These are phyloP conservation scores for Iberis amara DNA, from an alignment of 441 rosid species.

Conservation along the genomic window DNA sequence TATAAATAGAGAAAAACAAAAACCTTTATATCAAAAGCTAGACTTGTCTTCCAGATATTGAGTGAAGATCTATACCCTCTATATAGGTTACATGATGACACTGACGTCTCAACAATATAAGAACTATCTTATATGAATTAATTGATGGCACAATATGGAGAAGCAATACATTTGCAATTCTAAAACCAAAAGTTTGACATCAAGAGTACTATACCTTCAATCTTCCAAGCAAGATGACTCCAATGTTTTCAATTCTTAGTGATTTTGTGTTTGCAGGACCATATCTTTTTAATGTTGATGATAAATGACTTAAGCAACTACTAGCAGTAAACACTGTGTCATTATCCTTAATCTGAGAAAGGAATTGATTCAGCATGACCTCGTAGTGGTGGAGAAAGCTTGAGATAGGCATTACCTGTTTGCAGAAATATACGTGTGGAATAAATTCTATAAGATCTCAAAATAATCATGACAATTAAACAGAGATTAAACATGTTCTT, in stretches of 20 bases:
- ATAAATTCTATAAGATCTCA: conserved; percentile 1
- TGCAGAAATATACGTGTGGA: conserved; percentile 13
- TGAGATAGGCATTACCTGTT: conserved; percentile 74
- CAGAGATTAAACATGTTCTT: neutral
- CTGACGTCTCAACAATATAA: conserved; percentile 5
- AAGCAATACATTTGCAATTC: neutral
- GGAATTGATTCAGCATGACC: conserved; percentile 37
- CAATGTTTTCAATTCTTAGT: conserved; percentile 49
- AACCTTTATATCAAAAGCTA: conserved; percentile 6
- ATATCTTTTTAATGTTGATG: conserved; percentile 32
- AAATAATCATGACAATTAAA: neutral
- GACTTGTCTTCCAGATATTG: conserved; percentile 7
- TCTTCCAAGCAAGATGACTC: conserved; percentile 60
- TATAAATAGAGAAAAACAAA: conserved; percentile 1
- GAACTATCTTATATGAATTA: too few species aligned
- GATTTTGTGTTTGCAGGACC: conserved; percentile 43
- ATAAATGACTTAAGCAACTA: conserved; percentile 22
- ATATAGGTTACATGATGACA: conserved; percentile 10
- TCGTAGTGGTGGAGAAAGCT: conserved; percentile 53
- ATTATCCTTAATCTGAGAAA: conserved; percentile 30
- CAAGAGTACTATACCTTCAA: conserved; percentile 51
- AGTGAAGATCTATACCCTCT: conserved; percentile 1
- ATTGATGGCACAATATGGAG: conserved; percentile 10
- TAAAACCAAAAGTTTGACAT: neutral
- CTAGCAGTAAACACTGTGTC: conserved; percentile 17